Evolutionary conservation across 2,329 filamentous ascomycete genomes (phyloP).

Genomic region (Ophiostoma piceae): DNA sequence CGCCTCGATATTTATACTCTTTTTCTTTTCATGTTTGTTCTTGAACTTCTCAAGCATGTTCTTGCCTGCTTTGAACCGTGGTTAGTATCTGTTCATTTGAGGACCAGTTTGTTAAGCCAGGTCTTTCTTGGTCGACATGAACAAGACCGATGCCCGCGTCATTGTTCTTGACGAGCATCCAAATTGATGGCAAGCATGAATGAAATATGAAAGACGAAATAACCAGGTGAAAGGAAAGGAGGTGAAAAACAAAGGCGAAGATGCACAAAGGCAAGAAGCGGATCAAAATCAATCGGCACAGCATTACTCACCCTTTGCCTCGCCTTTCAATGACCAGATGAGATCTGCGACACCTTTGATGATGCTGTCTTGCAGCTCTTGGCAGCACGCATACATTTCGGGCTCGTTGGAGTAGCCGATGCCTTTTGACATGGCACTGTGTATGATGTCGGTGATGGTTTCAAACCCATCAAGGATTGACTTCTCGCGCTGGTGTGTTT

Average conservation of each 20-base stretch:
- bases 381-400: conserved; percentile 20
- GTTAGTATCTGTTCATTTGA: not conserved
- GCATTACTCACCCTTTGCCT: not conserved
- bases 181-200: not conserved
- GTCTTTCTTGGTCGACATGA: not conserved
- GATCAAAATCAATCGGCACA: not conserved
- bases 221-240: not conserved
- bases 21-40: conserved; percentile 17
- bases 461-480: conserved; percentile 20
- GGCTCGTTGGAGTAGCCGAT: conserved; percentile 16
- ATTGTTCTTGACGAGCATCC: not conserved
- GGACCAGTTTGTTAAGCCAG: not conserved
- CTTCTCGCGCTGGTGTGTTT: conserved; percentile 19
- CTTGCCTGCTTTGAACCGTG: conserved; percentile 11
- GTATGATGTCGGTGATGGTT: conserved; percentile 20
- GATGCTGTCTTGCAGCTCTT: conserved; percentile 19
- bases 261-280: not conserved
- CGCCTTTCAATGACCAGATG: not conserved
- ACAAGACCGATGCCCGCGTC: not conserved
- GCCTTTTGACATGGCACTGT: conserved; percentile 20
- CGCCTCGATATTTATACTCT: conserved; percentile 18
- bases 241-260: not conserved
- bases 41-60: conserved; percentile 16
- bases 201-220: not conserved
- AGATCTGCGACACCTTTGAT: conserved; percentile 18